Evolutionary conservation across 2,329 filamentous ascomycete genomes (phyloP), one percentile per base, ranked within the genome.

Genomic region (Fusarium sp.): DNA sequence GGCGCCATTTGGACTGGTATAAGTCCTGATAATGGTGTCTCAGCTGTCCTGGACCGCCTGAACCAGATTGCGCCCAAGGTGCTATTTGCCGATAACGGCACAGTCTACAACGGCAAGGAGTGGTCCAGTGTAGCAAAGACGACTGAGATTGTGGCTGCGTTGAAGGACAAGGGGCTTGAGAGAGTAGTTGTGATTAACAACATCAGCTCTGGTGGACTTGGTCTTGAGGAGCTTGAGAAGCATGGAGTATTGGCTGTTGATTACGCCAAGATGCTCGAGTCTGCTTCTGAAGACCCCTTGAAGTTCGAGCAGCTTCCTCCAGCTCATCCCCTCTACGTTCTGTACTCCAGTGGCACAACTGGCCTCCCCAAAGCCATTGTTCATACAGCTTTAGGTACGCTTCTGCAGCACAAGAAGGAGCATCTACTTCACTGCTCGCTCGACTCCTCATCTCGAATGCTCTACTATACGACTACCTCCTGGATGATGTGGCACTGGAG

Each of bases 401-500:
- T 99, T 12, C 88, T 98, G 57, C 96, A 98, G 81, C 96, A 98
- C 85, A 98, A 98, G 84, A 99, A 99, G 81, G 96, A 98, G 81
- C 95, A 97, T 80, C 88, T 92, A 52, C 87, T 98, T 7, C 96
- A 98, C 80, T 94, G 93, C 81, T 94, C 95, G 28, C 90, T 99
- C 72, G 87, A 88, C 14, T 88, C 92, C 0, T 85, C 87, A 5
- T 94, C 95, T 47, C 89, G 92, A 26, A 87, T 98, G 79, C 93
- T 98, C 82, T 98, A 98, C 85, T 98, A 95, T 84, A 98, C 95
- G 3, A 98, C 95, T 8, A 95, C 93, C 17, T 97, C 94, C 0
- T 98, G 95, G 96, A 98, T 99, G 95, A 98, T 98, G 96, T 98
- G 95, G 95, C 96, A 98, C 81, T 98, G 96, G 95, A 91, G 95